Conservation (phyloP, 1,284 basidiomycete genomes). For the Neolentinus lepideus region DNA sequence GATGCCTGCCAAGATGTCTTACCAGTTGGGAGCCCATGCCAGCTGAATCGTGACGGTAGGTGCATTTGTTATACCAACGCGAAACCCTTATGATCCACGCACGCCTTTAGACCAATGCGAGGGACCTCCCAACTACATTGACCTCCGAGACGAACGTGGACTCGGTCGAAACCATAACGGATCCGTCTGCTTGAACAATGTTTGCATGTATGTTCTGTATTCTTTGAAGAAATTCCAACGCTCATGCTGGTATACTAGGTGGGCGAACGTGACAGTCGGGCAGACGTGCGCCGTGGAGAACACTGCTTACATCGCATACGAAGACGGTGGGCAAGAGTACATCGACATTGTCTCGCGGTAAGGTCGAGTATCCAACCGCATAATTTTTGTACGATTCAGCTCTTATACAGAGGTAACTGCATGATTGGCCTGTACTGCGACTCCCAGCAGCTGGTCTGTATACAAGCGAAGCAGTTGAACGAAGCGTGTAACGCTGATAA, state of each 20-base stretch:
- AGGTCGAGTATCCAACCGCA: conserved; percentile 17
- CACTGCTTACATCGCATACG: conserved; percentile 69
- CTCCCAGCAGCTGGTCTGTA: conserved; percentile 48
- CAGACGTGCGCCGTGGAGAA: conserved; percentile 70
- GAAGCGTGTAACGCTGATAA: conserved; percentile 70
- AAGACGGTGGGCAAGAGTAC: conserved; percentile 42
- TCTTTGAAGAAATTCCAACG: not conserved
- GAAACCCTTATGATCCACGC: not conserved
- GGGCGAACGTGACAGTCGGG: conserved; percentile 65
- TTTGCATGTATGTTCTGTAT: conserved; percentile 61
- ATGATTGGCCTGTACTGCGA: conserved; percentile 69
- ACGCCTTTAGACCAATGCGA: conserved; percentile 62
- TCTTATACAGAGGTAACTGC: conserved; percentile 53
- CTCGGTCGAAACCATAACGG: conserved; percentile 74
- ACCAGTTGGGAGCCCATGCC: conserved; percentile 62
- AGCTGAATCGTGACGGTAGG: conserved; percentile 82
- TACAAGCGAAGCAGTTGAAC: conserved; percentile 48
- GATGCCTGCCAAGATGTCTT: conserved; percentile 61
- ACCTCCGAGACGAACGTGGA: conserved; percentile 50
- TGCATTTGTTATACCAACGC: too few relatives aligned
- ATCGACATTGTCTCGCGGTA: conserved; percentile 76
- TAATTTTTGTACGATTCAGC: not conserved
- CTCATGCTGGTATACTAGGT: conserved; percentile 35
- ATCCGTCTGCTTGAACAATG: conserved; percentile 73
- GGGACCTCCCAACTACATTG: conserved; percentile 52